Evolutionary conservation across 768 basidiomycete genomes (phyloP).

Genomic region (Chalciporus piperatus): DNA sequence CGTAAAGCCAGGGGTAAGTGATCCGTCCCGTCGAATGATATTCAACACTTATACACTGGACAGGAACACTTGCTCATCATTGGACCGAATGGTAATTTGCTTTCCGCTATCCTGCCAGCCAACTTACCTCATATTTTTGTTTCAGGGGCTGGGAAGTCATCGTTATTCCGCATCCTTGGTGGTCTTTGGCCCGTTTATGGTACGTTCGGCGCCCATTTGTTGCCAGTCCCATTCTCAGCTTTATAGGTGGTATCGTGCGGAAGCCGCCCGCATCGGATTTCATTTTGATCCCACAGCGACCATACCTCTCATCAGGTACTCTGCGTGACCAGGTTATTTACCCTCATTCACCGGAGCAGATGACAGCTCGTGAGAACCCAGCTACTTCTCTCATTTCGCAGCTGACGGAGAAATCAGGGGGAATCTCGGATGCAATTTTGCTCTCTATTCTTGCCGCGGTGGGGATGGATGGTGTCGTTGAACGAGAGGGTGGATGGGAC

Average conservation of each 20-base stretch:
- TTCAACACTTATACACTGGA: neutral
- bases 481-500: constrained; percentile 97
- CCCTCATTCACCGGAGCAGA: constrained; percentile 79
- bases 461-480: constrained; percentile 82
- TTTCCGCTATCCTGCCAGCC: neutral
- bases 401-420: constrained; percentile 41
- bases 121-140: neutral
- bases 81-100: constrained; percentile 80
- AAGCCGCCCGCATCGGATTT: constrained; percentile 89
- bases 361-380: constrained; percentile 63
- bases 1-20: constrained; percentile 75
- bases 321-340: constrained; percentile 97
- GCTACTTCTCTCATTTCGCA: neutral
- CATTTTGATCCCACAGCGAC: constrained; percentile 93
- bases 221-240: constrained; percentile 11
- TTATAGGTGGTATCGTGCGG: constrained; percentile 66
- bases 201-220: neutral
- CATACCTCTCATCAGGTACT: constrained; percentile 91
- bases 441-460: constrained; percentile 70
- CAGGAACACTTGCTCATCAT: constrained; percentile 92
- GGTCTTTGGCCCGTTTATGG: constrained; percentile 89
- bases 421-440: constrained; percentile 73
- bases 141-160: constrained; percentile 82
- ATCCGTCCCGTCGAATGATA: constrained; percentile 1
- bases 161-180: constrained; percentile 92